phyloP scores from a whole-genome alignment of 345 rosid genomes.

The Laguncularia racemosa region DNA sequence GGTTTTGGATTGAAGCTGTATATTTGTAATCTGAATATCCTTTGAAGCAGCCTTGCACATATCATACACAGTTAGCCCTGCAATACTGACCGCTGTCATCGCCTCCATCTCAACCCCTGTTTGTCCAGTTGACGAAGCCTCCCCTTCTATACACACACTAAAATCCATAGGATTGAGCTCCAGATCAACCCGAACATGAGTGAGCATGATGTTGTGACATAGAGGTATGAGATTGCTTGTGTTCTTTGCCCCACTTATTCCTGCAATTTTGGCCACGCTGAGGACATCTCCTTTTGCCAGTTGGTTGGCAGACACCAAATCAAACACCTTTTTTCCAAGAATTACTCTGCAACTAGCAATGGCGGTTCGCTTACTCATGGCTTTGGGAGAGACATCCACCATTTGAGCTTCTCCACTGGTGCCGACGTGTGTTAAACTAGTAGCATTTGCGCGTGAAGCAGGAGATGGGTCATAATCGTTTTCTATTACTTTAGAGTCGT shows the following conservation, averaged over 20 bases:
- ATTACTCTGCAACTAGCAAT: constrained; percentile 69
- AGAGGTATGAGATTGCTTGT: constrained; percentile 80
- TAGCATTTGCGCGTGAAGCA: constrained; percentile 7
- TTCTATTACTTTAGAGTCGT: constrained; percentile 17
- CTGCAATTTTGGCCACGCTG: constrained; percentile 84
- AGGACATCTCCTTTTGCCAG: constrained; percentile 95
- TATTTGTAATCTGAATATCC: constrained; percentile 54
- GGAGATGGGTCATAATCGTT: constrained; percentile 14
- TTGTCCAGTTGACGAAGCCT: constrained; percentile 68
- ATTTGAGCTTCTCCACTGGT: constrained; percentile 71
- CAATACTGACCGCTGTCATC: constrained; percentile 68
- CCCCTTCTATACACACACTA: constrained; percentile 76
- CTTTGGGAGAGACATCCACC: constrained; percentile 91
- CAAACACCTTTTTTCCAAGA: constrained; percentile 63
- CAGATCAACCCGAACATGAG: constrained; percentile 65
- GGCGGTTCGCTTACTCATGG: constrained; percentile 57
- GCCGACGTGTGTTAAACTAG: constrained; percentile 54
- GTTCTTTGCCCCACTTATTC: constrained; percentile 81
- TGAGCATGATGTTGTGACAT: constrained; percentile 73
- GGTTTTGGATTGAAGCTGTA: constrained; percentile 57
- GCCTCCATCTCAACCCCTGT: constrained; percentile 98
- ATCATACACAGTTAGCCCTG: constrained; percentile 87
- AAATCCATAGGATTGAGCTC: constrained; percentile 47
- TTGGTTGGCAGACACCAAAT: constrained; percentile 73
- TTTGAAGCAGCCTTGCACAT: constrained; percentile 98